Evolutionary conservation across 2,329 filamentous ascomycete species (phyloP), one percentile per base, ranked within the genome.

Genomic region (Calycina herbarum): DNA sequence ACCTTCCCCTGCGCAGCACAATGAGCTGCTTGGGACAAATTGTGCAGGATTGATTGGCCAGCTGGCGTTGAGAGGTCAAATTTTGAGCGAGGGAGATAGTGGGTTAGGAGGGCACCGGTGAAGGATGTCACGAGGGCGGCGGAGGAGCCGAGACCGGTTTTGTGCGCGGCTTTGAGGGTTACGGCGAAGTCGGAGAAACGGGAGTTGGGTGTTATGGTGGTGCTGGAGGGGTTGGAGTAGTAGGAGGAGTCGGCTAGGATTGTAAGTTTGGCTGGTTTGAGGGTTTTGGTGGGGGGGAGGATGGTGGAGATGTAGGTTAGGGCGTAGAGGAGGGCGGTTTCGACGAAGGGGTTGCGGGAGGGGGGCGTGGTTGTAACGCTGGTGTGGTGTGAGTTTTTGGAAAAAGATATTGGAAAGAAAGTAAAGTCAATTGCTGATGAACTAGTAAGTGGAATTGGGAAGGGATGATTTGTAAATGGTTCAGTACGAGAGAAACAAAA

Each of bases 1-100:
- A 99, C 89, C 79, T 99, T 99, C 29, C 95, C 95, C 80, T 99
- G 95, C 0, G 95, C 95, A 1, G 94, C 93, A 76, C 94, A 97
- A 80, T 99, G 95, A 3, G 93, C 90, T 1, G 92, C 91, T 81
- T 99, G 95, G 0, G 94, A 90, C 61, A 99, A 88, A 78, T 98
- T 98, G 81, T 99, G 95, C 63, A 97, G 84, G 60, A 85, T 85
- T 33, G 82, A 81, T 70, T 83, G 83, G 61, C 88, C 86, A 0
- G 78, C 70, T 0, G 82, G 79, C 58, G 83, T 82, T 59, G 78
- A 57, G 62, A 93, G 74, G 78, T 89, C 82, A 76, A 92, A 90
- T 13, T 79, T 72, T 15, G 77, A 70, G 24, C 64, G 70, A 3
- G 87, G 85, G 24, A 94, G 83, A 80, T 94, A 94, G 79, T 94